phyloP scores from a whole-genome alignment of 441 rosid species.

The Erodium texanum region DNA sequence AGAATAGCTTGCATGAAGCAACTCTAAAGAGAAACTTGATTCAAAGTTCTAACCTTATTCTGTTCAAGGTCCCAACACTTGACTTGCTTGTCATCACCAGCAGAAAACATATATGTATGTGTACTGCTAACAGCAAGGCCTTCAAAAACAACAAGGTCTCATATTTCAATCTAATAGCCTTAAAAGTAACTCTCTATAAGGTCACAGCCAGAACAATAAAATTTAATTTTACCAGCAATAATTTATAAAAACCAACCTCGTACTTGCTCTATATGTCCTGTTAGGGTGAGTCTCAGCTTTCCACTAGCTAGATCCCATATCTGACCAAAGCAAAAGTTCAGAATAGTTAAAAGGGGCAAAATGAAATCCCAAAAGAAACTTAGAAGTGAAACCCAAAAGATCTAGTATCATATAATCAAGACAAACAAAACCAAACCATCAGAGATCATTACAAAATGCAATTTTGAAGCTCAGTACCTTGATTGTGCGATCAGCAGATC shows the following conservation, averaged over 20 bases:
- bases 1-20: background rate
- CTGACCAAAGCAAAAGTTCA: slow-evolving; percentile 28
- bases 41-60: slow-evolving; percentile 56
- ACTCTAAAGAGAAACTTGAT: background rate
- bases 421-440: background rate
- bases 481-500: slow-evolving; percentile 96
- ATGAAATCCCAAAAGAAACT: background rate
- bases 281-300: slow-evolving; percentile 75
- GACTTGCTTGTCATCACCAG: slow-evolving; percentile 98
- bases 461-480: slow-evolving; percentile 40
- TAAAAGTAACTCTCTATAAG: background rate
- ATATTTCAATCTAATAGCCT: slow-evolving; percentile 4
- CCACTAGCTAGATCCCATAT: slow-evolving; percentile 95
- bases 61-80: slow-evolving; percentile 99
- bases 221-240: slow-evolving; percentile 4
- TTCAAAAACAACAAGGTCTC: slow-evolving; percentile 22
- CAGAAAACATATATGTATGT: slow-evolving; percentile 91
- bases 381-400: background rate
- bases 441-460: background rate
- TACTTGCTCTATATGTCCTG: slow-evolving; percentile 89
- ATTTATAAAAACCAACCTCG: slow-evolving; percentile 51
- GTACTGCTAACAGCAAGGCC: slow-evolving; percentile 88
- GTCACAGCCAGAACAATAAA: background rate
- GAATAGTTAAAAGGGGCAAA: background rate
- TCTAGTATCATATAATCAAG: slow-evolving; percentile 2